Conservation (phyloP, 1,139 yeast genomes). For the Candida sp. region DNA sequence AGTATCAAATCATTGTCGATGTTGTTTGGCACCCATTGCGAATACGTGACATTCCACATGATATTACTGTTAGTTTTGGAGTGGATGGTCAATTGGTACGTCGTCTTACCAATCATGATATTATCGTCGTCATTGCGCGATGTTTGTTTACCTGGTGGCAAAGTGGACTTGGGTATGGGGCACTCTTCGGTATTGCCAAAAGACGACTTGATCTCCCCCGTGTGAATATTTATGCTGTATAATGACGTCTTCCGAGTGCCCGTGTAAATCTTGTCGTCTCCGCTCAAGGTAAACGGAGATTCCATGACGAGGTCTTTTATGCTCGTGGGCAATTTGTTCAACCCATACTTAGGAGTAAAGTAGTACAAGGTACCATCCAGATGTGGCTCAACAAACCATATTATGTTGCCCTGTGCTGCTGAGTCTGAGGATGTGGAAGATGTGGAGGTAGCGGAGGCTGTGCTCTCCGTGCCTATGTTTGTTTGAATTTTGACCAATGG, state of each 20-base stretch:
- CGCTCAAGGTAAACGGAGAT: slow-evolving; percentile 81
- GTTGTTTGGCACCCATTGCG: slow-evolving; percentile 94
- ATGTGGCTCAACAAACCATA: slow-evolving; percentile 92
- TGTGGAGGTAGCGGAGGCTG: slow-evolving; percentile 4
- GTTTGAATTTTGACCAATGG: slow-evolving; percentile 54
- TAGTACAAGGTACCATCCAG: slow-evolving; percentile 88
- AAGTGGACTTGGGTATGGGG: slow-evolving; percentile 31
- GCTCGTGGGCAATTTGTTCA: slow-evolving; percentile 82
- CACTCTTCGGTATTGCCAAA: slow-evolving; percentile 58
- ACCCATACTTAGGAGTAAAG: slow-evolving; percentile 78
- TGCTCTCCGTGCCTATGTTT: slow-evolving; percentile 14
- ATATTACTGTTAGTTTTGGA: slow-evolving; percentile 63
- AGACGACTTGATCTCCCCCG: slow-evolving; percentile 77
- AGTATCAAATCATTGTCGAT: slow-evolving; percentile 70
- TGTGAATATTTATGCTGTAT: slow-evolving; percentile 71
- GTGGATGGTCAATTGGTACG: slow-evolving; percentile 47
- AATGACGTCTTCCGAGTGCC: slow-evolving; percentile 83
- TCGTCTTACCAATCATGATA: slow-evolving; percentile 56
- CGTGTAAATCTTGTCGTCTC: slow-evolving; percentile 89
- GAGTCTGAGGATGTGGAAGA: slow-evolving; percentile 17
- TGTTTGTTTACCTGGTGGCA: slow-evolving; percentile 15
- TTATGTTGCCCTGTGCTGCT: slow-evolving; percentile 26
- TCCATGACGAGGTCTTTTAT: slow-evolving; percentile 79
- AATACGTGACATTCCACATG: slow-evolving; percentile 86
- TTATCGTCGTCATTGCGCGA: slow-evolving; percentile 23